Conservation (phyloP, 768 basidiomycete genomes). For the Suillus variegatus region DNA sequence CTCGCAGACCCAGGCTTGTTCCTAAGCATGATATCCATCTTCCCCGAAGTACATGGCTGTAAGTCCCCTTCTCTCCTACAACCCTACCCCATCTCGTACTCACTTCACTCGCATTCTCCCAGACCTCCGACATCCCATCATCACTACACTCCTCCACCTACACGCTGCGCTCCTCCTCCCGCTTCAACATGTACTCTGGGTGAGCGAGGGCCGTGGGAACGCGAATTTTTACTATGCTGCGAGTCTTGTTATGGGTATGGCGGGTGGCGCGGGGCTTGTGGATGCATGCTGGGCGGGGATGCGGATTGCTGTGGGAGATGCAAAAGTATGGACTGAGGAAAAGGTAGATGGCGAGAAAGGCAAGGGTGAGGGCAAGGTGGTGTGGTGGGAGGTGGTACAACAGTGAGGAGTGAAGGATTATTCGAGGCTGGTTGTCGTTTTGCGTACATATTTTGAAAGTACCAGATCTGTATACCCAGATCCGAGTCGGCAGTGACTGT, state of each 20-base stretch:
- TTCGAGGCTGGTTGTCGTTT: not conserved
- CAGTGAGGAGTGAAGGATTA: constrained; percentile 16
- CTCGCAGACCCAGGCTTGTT: constrained; percentile 89
- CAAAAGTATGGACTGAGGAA: constrained; percentile 42
- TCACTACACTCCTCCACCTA: constrained; percentile 78
- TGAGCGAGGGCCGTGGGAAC: constrained; percentile 89
- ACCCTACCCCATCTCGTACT: not conserved
- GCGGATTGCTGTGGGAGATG: constrained; percentile 64
- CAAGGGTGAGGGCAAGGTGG: constrained; percentile 20
- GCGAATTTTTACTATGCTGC: constrained; percentile 99
- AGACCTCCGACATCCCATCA: constrained; percentile 87
- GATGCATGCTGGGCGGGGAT: constrained; percentile 87
- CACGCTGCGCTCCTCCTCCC: constrained; percentile 87
- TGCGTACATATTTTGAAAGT: not conserved
- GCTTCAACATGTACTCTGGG: constrained; percentile 90
- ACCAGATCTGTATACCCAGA: not conserved
- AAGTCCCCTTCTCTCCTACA: constrained; percentile 31
- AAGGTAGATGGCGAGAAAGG: constrained; percentile 37
- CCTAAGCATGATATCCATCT: constrained; percentile 75
- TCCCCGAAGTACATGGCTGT: constrained; percentile 86
- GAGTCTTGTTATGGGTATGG: constrained; percentile 90
- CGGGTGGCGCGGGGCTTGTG: constrained; percentile 79
- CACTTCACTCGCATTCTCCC: constrained; percentile 3
- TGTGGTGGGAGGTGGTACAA: constrained; percentile 29
- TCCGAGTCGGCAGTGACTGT: not conserved